Evolutionary conservation across 345 rosid species (phyloP), one percentile per base, ranked within the genome.

Genomic region (Camelina laxa): DNA sequence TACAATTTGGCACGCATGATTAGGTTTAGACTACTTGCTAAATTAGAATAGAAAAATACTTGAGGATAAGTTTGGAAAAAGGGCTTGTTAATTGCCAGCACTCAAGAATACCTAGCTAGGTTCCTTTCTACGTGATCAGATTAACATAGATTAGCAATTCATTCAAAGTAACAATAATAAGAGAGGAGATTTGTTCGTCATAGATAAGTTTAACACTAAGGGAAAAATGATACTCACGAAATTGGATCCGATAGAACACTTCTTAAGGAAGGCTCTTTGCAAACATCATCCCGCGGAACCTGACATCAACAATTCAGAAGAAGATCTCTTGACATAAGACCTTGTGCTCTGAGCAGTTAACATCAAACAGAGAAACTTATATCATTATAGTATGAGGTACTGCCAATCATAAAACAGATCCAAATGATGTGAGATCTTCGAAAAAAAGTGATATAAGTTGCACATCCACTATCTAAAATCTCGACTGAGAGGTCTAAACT

Each of bases 231-330:
- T 77, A 88, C 97, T 95, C 84, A 95, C 99, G 99, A 91, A 70
- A 92, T 53, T 50, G 97, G 90, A 83, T 95, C 99, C 14, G 99
- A 95, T 70, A 95, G 97, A 73, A 95, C 86, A 67, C 96, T 91
- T 87, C 99, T 85, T 75, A 95, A 86, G 73, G 99, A 91, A 45
- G 91, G 95, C 71, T 90, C 96, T 83, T 90, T 91, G 79, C 60
- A 84, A 66, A 74, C 74, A 77, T 83, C 83, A 81, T 79, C 86
- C 61, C 69, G 84, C 14, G 80, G 75, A 68, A 81, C 93, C 99
- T 95, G 95, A 66, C 70, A 82, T 78, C 70, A 69, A 89, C 79
- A 69, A 78, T 73, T 70, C 80, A 83, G 59, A 54, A 79, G 72
- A 73, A 79, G 72, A 73, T 72, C 19, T 75, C 74, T 73, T 67